A percentile compares a stretch with the other conserved stretches of the same genome.
phyloP scores from a whole-genome alignment of 2,329 filamentous ascomycete species.

The Fusarium temperatum region DNA sequence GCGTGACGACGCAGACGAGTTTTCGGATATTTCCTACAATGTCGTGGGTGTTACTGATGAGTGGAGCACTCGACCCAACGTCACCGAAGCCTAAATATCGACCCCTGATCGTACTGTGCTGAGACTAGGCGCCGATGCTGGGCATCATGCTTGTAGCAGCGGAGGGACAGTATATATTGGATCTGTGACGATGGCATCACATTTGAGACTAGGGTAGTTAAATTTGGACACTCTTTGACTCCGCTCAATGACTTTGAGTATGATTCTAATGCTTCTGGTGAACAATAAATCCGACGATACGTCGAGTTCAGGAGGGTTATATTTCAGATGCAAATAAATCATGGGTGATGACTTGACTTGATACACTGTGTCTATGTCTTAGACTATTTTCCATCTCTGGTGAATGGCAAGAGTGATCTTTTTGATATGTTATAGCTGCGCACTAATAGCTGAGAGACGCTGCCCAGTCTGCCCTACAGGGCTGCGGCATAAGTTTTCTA shows the following conservation, averaged over 20 bases:
- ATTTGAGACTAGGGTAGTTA: neutral
- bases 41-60: neutral
- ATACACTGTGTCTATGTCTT: neutral
- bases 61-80: neutral
- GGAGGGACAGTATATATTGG: neutral
- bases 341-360: fast-evolving
- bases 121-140: fast-evolving
- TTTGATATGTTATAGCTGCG: neutral
- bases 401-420: fast-evolving
- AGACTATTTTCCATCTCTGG: fast-evolving
- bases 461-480: neutral
- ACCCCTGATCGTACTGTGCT: too few relatives aligned
- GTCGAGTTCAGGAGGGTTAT: neutral
- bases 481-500: neutral
- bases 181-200: neutral
- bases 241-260: fast-evolving
- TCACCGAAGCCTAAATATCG: neutral
- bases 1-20: neutral
- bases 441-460: neutral
- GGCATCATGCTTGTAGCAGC: neutral
- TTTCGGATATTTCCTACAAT: neutral
- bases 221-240: neutral
- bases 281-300: neutral
- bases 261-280: neutral
- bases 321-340: neutral